Evolutionary conservation across 768 basidiomycete species (phyloP).

Genomic region (Tulasnella sp.): DNA sequence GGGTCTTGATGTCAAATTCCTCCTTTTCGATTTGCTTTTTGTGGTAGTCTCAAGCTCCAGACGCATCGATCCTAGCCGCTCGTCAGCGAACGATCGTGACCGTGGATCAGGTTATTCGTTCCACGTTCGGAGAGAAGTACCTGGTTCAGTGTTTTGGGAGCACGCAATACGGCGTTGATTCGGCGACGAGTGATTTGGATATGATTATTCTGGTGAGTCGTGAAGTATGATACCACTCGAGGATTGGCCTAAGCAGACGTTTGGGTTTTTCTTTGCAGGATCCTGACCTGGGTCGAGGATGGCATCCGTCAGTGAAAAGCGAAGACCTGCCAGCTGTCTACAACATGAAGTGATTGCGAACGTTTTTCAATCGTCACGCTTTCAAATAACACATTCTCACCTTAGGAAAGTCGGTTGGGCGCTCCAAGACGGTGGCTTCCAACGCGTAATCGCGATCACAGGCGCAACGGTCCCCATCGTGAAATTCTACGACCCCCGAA

Average conservation of each 20-base stretch:
- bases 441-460: not conserved
- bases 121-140: not conserved
- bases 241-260: not conserved
- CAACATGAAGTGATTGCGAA: conserved; percentile 30
- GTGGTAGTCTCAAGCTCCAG: conserved; percentile 6
- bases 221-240: not conserved
- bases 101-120: not conserved
- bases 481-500: conserved; percentile 42
- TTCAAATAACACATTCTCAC: not conserved
- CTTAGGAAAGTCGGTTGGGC: conserved; percentile 31
- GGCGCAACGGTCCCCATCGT: conserved; percentile 42
- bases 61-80: not conserved
- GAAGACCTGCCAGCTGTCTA: conserved; percentile 31
- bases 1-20: not conserved
- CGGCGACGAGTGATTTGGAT: conserved; percentile 43
- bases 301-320: conserved; percentile 22
- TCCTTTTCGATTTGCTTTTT: not conserved
- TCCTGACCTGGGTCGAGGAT: conserved; percentile 29
- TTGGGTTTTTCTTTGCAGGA: not conserved
- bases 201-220: conserved; percentile 43
- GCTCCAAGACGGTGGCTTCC: conserved; percentile 34
- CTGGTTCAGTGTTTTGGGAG: conserved; percentile 44
- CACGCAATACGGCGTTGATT: conserved; percentile 41
- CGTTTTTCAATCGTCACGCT: conserved; percentile 1
- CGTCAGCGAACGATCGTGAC: not conserved